Conservation (phyloP, 2,329 filamentous ascomycete genomes). For the Trichoderma harzianum region DNA sequence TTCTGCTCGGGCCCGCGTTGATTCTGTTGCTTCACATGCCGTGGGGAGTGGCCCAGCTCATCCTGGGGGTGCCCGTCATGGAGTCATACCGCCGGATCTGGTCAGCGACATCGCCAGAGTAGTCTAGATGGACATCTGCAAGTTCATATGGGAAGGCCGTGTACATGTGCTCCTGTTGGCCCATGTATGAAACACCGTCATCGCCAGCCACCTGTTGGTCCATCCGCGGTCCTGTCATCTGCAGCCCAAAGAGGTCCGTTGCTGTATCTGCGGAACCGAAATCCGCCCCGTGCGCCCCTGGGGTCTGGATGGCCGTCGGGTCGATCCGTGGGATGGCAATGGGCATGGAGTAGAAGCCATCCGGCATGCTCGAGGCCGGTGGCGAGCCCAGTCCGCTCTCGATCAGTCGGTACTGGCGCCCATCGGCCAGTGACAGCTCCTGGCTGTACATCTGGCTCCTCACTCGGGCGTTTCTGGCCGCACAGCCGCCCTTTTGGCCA, state of each 20-base stretch:
- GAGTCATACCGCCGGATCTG: neutral
- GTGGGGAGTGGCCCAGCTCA: slow-evolving; percentile 4
- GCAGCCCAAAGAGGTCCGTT: slow-evolving; percentile 17
- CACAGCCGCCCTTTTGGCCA: slow-evolving; percentile 34
- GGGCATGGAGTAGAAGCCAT: slow-evolving; percentile 24
- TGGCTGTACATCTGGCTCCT: slow-evolving; percentile 26
- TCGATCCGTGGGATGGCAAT: slow-evolving; percentile 25
- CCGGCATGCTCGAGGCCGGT: slow-evolving; percentile 23
- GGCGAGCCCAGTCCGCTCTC: slow-evolving; percentile 19
- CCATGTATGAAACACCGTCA: slow-evolving; percentile 8
- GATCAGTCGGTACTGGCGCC: slow-evolving; percentile 8
- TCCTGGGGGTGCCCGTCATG: slow-evolving; percentile 6
- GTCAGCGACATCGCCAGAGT: slow-evolving; percentile 20
- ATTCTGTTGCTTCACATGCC: neutral
- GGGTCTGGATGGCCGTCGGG: slow-evolving; percentile 14
- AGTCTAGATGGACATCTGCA: slow-evolving; percentile 28
- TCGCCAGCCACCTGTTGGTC: slow-evolving; percentile 11
- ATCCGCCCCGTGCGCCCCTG: slow-evolving; percentile 17
- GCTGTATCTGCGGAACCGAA: slow-evolving; percentile 4
- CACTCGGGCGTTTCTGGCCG: slow-evolving; percentile 28
- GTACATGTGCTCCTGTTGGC: slow-evolving; percentile 17
- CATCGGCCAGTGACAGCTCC: slow-evolving; percentile 20
- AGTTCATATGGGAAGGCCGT: slow-evolving; percentile 27
- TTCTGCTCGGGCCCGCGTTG: neutral
- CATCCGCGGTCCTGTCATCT: slow-evolving; percentile 15